Conservation (phyloP, 2,329 filamentous ascomycete species). For the Zalaria obscura region DNA sequence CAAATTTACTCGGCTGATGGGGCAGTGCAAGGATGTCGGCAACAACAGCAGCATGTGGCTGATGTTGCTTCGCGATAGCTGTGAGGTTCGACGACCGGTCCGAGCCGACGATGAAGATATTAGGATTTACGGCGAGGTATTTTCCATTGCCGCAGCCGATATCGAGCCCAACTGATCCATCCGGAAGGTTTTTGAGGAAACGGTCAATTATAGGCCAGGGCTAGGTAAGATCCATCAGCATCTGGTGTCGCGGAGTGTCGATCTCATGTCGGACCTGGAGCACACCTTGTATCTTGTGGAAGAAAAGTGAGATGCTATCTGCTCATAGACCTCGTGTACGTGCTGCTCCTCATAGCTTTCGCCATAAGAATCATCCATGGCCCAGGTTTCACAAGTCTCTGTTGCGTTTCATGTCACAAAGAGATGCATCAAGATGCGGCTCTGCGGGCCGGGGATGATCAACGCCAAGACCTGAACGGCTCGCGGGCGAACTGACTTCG, state of each 20-base stretch:
- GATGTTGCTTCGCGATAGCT: constrained; percentile 41
- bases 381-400: background rate
- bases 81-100: constrained; percentile 58
- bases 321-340: constrained; percentile 84
- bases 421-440: background rate
- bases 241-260: constrained; percentile 7
- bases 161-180: constrained; percentile 73
- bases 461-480: background rate
- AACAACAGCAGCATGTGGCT: constrained; percentile 55
- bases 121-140: constrained; percentile 67
- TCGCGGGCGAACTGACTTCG: too few relatives aligned
- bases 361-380: background rate
- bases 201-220: constrained; percentile 84
- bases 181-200: constrained; percentile 52
- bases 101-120: constrained; percentile 68
- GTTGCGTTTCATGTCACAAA: background rate
- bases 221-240: constrained; percentile 45
- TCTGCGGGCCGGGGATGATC: background rate
- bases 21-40: constrained; percentile 77
- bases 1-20: constrained; percentile 51
- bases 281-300: constrained; percentile 57
- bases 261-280: constrained; percentile 7
- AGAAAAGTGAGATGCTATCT: constrained; percentile 74
- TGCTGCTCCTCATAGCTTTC: constrained; percentile 62
- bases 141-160: constrained; percentile 96